Conservation (phyloP, 2,329 filamentous ascomycete species). For the Sarocladium kiliense region DNA sequence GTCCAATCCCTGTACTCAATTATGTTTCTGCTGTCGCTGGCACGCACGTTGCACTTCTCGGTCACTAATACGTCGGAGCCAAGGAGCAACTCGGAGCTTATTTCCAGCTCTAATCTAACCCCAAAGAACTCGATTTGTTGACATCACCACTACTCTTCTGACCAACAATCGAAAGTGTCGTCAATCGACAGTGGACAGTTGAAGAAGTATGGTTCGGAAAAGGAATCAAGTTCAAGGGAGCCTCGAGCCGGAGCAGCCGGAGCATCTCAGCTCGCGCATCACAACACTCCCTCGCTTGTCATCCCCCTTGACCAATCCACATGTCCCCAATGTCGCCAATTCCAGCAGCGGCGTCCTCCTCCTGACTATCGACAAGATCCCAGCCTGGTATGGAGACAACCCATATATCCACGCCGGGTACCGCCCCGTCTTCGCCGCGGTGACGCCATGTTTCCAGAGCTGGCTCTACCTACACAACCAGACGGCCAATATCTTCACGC, state of each 20-base stretch:
- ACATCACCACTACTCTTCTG: neutral
- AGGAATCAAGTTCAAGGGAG: neutral
- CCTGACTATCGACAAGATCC: slow-evolving; percentile 19
- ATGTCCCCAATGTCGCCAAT: neutral
- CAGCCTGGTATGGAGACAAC: slow-evolving; percentile 38
- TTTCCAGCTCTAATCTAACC: neutral
- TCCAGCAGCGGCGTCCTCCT: slow-evolving; percentile 7
- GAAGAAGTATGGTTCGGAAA: neutral
- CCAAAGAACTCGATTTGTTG: neutral
- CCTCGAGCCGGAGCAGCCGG: neutral
- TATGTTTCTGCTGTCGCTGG: too few relatives aligned
- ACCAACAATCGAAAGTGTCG: neutral
- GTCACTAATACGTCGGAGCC: neutral
- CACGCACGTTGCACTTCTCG: too few relatives aligned
- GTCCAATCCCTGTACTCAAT: too few relatives aligned
- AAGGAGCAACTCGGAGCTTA: neutral
- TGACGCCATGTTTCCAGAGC: slow-evolving; percentile 30
- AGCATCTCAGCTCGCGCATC: neutral
- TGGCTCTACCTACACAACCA: slow-evolving; percentile 33
- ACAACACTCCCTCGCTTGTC: neutral
- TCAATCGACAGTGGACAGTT: neutral
- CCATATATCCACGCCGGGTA: slow-evolving; percentile 35
- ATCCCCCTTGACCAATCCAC: neutral
- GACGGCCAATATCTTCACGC: slow-evolving; percentile 27
- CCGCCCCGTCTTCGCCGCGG: slow-evolving; percentile 33